Evolutionary conservation across 169 alveolate genomes (phyloP).

Genomic region (Cryptosporidium sp.): DNA sequence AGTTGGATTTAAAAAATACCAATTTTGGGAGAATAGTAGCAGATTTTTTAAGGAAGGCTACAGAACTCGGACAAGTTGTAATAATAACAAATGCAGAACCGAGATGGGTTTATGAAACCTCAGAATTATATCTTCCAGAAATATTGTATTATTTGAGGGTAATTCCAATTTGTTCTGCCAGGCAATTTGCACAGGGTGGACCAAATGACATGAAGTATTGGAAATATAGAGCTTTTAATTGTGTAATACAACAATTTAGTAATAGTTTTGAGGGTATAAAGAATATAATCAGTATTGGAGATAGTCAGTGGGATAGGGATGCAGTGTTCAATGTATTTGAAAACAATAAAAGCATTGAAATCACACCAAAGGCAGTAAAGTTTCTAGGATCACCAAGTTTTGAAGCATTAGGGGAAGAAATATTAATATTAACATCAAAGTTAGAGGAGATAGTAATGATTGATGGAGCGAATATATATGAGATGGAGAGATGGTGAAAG

Average conservation of each 20-base stretch:
- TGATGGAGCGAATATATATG: slow-evolving; percentile 57
- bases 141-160: slow-evolving; percentile 22
- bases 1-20: slow-evolving; percentile 13
- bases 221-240: slow-evolving; percentile 71
- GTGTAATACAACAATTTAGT: slow-evolving; percentile 41
- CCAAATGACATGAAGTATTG: slow-evolving; percentile 38
- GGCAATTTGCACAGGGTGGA: slow-evolving; percentile 36
- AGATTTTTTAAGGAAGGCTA: slow-evolving; percentile 35
- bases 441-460: slow-evolving; percentile 29
- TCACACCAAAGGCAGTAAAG: slow-evolving; percentile 56
- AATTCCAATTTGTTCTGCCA: slow-evolving; percentile 73
- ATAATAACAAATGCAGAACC: slow-evolving; percentile 77
- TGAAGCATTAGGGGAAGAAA: slow-evolving; percentile 49
- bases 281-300: slow-evolving; percentile 61
- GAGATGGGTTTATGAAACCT: slow-evolving; percentile 76
- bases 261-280: slow-evolving; percentile 15
- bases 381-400: slow-evolving; percentile 19
- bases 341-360: slow-evolving; percentile 26
- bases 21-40: slow-evolving; percentile 42
- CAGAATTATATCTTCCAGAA: slow-evolving; percentile 60
- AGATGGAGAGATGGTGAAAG: slow-evolving; percentile 12
- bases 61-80: slow-evolving; percentile 56
- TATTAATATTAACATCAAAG: slow-evolving; percentile 33
- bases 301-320: slow-evolving; percentile 73
- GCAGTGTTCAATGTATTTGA: slow-evolving; percentile 68